Evolutionary conservation across 2,329 filamentous ascomycete genomes (phyloP).

Genomic region (Emmonsiellopsis sp.): DNA sequence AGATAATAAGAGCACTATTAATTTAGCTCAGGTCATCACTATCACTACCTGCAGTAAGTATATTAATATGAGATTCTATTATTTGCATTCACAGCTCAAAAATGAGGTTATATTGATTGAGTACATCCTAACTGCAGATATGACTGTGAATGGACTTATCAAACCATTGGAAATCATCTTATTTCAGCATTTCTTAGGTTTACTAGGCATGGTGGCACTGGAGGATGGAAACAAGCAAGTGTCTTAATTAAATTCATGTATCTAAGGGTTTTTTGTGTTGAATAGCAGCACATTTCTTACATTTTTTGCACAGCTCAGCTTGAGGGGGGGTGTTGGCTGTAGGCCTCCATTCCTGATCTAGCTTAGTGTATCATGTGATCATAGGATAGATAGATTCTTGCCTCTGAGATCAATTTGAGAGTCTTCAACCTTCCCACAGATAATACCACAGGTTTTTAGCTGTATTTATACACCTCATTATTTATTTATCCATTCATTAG

Average conservation of each 20-base stretch:
- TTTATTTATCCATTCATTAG: too few species aligned
- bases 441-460: too few species aligned
- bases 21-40: conserved; percentile 4
- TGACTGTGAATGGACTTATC: background rate
- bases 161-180: background rate
- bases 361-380: too few species aligned
- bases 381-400: too few species aligned
- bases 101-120: conserved; percentile 1
- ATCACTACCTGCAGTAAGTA: conserved; percentile 4
- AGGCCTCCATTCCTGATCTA: too few species aligned
- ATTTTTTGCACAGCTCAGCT: too few species aligned
- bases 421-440: too few species aligned
- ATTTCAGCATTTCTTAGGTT: background rate
- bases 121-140: conserved; percentile 4
- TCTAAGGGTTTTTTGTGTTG: too few species aligned
- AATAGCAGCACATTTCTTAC: too few species aligned
- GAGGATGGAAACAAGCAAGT: background rate
- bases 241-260: background rate
- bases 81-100: conserved; percentile 2
- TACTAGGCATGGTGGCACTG: background rate
- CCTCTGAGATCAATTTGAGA: too few species aligned
- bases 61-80: conserved; percentile 10
- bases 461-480: too few species aligned
- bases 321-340: too few species aligned
- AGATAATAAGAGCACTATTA: conserved; percentile 8